A percentile compares a stretch with the other conserved stretches of the same genome.
phyloP scores from a whole-genome alignment of 225 moss, liverwort and hornwort genomes.

The Bryoerythrophyllum caledonicum region DNA sequence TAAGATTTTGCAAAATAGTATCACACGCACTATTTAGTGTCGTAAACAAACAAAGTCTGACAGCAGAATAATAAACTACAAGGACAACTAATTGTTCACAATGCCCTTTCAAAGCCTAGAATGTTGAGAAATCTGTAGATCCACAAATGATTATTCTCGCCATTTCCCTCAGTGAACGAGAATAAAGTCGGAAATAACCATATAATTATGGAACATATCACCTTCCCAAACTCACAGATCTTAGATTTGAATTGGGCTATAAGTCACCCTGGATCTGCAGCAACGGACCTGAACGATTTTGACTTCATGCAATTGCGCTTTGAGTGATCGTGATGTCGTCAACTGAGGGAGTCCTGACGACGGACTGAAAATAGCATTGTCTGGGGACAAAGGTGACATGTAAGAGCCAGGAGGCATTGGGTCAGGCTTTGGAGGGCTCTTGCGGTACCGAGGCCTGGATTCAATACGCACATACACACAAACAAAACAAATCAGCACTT shows the following conservation, averaged over 20 bases:
- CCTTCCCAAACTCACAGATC: background rate
- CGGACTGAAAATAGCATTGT: conserved; percentile 30
- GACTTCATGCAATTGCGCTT: conserved; percentile 74
- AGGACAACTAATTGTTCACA: background rate
- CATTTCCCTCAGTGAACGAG: background rate
- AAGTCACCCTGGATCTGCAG: background rate
- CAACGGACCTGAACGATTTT: conserved; percentile 65
- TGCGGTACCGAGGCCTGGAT: conserved; percentile 67
- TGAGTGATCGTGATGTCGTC: conserved; percentile 50
- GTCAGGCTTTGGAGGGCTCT: conserved; percentile 21
- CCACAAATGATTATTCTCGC: too few relatives aligned
- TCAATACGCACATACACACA: conserved; percentile 24
- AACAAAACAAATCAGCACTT: background rate
- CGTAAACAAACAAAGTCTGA: background rate
- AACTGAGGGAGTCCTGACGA: conserved; percentile 22
- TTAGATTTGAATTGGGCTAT: background rate
- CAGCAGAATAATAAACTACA: background rate
- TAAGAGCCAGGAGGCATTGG: conserved; percentile 29
- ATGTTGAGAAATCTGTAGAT: background rate
- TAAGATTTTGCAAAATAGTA: too few relatives aligned
- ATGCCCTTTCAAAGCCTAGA: background rate
- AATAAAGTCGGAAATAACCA: background rate
- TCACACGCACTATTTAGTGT: too few relatives aligned
- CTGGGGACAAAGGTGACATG: conserved; percentile 25
- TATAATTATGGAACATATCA: background rate